phyloP scores from a whole-genome alignment of 176 grass and related monocot genomes.

The Bonia amplexicaulis region DNA sequence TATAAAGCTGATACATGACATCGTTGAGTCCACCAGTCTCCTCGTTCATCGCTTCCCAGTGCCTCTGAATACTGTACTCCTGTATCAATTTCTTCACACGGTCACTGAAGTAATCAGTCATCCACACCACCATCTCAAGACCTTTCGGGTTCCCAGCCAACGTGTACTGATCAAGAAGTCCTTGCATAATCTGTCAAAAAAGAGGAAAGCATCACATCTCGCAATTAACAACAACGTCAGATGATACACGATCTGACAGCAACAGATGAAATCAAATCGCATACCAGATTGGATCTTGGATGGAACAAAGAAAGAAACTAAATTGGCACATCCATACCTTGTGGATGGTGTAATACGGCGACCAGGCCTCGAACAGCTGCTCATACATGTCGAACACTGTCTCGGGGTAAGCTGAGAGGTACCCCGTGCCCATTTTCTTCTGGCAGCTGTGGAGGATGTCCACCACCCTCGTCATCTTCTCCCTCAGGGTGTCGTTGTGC shows the following conservation, averaged over 20 bases:
- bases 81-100: conserved; percentile 80
- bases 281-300: not conserved
- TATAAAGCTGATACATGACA: conserved; percentile 74
- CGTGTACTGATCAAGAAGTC: conserved; percentile 86
- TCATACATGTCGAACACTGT: conserved; percentile 72
- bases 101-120: conserved; percentile 79
- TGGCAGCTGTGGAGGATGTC: conserved; percentile 73
- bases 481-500: conserved; percentile 51
- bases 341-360: conserved; percentile 78
- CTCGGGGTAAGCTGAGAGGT: conserved; percentile 75
- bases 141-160: conserved; percentile 48
- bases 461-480: conserved; percentile 55
- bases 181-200: conserved; percentile 72
- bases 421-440: conserved; percentile 63
- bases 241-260: not conserved
- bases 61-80: conserved; percentile 75
- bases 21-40: conserved; percentile 87
- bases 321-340: conserved; percentile 35
- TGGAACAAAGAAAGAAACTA: not conserved
- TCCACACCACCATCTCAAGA: conserved; percentile 59
- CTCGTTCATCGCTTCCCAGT: conserved; percentile 77
- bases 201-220: not conserved
- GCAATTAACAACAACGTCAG: not conserved
- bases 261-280: not conserved
- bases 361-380: conserved; percentile 59